A percentile compares a stretch with the other conserved stretches of the same genome.
Evolutionary conservation across 306 rosid species (phyloP).

Genomic region (Acacia crassicarpa): DNA sequence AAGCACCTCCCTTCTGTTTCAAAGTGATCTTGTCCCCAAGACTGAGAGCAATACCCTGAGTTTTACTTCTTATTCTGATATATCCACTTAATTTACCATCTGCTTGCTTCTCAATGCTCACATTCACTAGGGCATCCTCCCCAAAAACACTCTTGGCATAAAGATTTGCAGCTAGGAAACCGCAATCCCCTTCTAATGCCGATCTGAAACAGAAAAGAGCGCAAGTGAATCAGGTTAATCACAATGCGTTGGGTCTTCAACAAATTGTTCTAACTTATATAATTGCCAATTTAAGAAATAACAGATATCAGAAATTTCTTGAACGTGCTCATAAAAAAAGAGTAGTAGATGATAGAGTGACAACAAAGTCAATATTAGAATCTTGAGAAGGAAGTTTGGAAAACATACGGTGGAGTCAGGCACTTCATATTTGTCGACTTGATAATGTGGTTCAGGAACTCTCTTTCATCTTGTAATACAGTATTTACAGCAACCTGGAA

Average conservation of each 20-base stretch:
- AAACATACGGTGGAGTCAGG: slow-evolving; percentile 81
- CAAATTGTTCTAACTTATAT: neutral
- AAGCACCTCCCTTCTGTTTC: slow-evolving; percentile 89
- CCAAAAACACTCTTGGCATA: slow-evolving; percentile 98
- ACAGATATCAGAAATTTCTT: neutral
- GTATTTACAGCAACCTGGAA: slow-evolving; percentile 86
- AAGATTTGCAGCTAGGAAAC: slow-evolving; percentile 92
- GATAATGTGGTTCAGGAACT: slow-evolving; percentile 71
- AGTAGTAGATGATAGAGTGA: neutral
- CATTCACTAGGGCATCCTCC: slow-evolving; percentile 95
- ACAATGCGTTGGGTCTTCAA: slow-evolving; percentile 1
- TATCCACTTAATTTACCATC: slow-evolving; percentile 92
- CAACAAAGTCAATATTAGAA: slow-evolving; percentile 15
- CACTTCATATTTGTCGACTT: slow-evolving; percentile 93
- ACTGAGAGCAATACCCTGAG: slow-evolving; percentile 98
- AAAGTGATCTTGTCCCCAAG: slow-evolving; percentile 98
- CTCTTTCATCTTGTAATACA: slow-evolving; percentile 80
- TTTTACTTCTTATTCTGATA: slow-evolving; percentile 98
- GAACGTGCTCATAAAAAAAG: neutral
- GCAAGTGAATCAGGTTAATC: slow-evolving; percentile 24
- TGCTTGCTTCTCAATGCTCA: slow-evolving; percentile 88
- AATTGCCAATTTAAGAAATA: neutral
- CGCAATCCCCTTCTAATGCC: slow-evolving; percentile 96
- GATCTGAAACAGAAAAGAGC: slow-evolving; percentile 50
- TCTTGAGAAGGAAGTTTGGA: neutral